Base-by-base conservation (phyloP, 2,329 filamentous ascomycete species). In the Aureobasidium leucospermi region DNA sequence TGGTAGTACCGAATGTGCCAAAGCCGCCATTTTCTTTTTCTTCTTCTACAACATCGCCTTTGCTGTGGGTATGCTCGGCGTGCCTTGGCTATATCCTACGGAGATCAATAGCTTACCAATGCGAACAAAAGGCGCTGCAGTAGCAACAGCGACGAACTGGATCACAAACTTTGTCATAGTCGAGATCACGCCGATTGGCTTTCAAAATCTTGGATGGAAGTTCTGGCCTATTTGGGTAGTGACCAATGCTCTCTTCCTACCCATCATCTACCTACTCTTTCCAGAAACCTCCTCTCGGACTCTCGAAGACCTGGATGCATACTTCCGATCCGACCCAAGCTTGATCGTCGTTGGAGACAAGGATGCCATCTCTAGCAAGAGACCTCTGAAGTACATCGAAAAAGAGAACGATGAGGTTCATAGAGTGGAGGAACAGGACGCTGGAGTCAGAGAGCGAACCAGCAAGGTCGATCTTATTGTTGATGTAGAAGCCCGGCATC, bases 11-110 rank as follows among this genome's bases (percentile, higher is more conserved):
- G 61, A 68, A 61, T 63, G 69, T 16, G 75, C 74, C 0, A 69
- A 70, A 28, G 78, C 74, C 0, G 76, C 75, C 0, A 73, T 79
- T 43, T 75, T 74, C 0, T 80, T 80, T 65, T 78, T 82, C 67
- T 81, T 82, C 67, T 63, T 81, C 6, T 81, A 80, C 69, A 81
- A 81, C 64, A 73, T 81, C 45, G 80, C 79, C 70, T 81, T 82
- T 62, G 79, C 74, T 15, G 75, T 79, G n/a, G 77, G 77, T 9
- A 74, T 71, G 72, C 74, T 78, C 41, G 78, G 76, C 4, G 68
- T 73, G 29, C 66, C 66, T 1, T 67, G 67, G 69, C 41, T 60
- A 2, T 48, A 16, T 19, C 41, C 39, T 0, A 74, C 77, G 1
- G 78, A 81, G 59, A 79, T 80, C 66, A 80, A 80, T 58, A 74